A percentile compares a stretch with the other conserved stretches of the same genome.
Evolutionary conservation across 768 basidiomycete species (phyloP).

Genomic region (Pilatotrama ljubarskyi): DNA sequence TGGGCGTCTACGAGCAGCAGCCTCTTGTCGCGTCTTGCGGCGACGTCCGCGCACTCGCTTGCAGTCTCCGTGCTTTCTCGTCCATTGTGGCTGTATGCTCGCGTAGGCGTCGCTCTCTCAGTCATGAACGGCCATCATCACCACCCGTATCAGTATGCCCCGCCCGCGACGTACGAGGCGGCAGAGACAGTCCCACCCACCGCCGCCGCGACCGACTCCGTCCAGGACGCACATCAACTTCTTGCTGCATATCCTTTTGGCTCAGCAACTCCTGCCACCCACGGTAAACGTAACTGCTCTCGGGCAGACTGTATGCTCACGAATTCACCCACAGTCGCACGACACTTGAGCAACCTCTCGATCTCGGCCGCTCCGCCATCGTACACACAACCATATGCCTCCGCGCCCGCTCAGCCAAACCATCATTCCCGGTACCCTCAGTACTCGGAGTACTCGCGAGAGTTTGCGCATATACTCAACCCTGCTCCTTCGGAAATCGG

Average conservation of each 20-base stretch:
- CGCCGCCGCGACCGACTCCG: slow-evolving; percentile 44
- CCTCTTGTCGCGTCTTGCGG: slow-evolving; percentile 19
- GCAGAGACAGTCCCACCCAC: neutral
- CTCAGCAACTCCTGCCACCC: slow-evolving; percentile 74
- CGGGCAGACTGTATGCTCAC: slow-evolving; percentile 19
- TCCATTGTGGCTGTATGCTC: neutral
- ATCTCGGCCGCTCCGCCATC: slow-evolving; percentile 61
- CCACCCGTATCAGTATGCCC: neutral
- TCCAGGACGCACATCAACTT: slow-evolving; percentile 67
- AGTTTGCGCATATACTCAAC: slow-evolving; percentile 56
- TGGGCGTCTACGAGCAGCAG: slow-evolving; percentile 15
- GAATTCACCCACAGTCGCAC: slow-evolving; percentile 47
- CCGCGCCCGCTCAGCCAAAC: slow-evolving; percentile 21
- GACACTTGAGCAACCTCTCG: slow-evolving; percentile 63
- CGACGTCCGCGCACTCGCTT: neutral
- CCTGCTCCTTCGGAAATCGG: slow-evolving; percentile 45
- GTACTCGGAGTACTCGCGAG: slow-evolving; percentile 69
- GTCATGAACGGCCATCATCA: slow-evolving; percentile 9
- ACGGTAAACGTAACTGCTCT: slow-evolving; percentile 47
- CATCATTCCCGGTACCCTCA: slow-evolving; percentile 48
- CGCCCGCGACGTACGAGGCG: neutral
- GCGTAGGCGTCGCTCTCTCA: neutral
- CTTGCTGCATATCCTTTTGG: slow-evolving; percentile 71
- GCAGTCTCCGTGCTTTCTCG: neutral
- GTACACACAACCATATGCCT: slow-evolving; percentile 59